Conservation (phyloP, 768 basidiomycete genomes). For the Pilatotrama ljubarskyi region DNA sequence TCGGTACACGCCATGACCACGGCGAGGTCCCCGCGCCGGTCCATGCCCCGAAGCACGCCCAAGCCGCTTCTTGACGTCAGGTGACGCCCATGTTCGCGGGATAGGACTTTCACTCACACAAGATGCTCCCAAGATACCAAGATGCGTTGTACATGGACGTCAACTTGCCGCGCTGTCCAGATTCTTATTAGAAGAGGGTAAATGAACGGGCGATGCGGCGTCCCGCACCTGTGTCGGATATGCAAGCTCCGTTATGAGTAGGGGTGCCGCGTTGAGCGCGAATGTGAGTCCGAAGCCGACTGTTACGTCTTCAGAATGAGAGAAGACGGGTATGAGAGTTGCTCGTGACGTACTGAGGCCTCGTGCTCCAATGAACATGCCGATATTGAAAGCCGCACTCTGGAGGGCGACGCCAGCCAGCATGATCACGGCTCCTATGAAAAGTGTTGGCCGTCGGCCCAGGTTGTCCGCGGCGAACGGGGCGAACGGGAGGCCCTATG, state of each 20-base stretch:
- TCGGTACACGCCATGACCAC: conserved; percentile 70
- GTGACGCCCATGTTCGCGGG: not conserved
- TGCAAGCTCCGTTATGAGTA: conserved; percentile 64
- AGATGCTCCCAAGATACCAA: conserved; percentile 75
- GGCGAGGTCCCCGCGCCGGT: conserved; percentile 25
- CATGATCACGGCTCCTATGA: conserved; percentile 64
- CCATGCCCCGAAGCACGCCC: conserved; percentile 48
- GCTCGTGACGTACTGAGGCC: conserved; percentile 45
- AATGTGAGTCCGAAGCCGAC: conserved; percentile 67
- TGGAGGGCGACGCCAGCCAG: conserved; percentile 63
- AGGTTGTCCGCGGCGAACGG: conserved; percentile 60
- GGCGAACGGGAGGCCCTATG: conserved; percentile 59
- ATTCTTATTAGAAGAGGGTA: not conserved
- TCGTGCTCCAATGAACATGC: conserved; percentile 58
- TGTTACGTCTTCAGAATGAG: conserved; percentile 28
- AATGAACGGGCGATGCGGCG: conserved; percentile 11
- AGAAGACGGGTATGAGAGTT: not conserved
- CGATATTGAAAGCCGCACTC: conserved; percentile 44
- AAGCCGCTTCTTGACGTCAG: conserved; percentile 37
- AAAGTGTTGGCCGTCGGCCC: conserved; percentile 61
- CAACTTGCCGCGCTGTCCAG: conserved; percentile 47
- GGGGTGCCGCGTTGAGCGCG: conserved; percentile 60
- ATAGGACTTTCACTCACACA: conserved; percentile 44
- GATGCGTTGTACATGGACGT: conserved; percentile 68
- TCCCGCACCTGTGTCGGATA: conserved; percentile 64